Evolutionary conservation across 2,329 filamentous ascomycete genomes (phyloP).

Genomic region (Pseudocercospora fuligena): DNA sequence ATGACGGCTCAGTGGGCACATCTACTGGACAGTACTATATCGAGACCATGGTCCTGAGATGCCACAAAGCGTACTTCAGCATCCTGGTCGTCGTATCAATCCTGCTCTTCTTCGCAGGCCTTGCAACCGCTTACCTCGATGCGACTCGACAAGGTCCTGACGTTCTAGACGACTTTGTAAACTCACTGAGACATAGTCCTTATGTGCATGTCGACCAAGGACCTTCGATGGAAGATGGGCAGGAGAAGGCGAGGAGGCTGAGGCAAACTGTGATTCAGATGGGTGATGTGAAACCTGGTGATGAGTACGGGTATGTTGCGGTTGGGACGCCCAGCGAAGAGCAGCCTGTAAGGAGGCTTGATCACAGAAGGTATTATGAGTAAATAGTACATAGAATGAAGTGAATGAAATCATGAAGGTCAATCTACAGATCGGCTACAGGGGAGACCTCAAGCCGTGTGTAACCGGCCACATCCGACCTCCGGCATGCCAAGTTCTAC

Average conservation of each 20-base stretch:
- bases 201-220: conserved; percentile 19
- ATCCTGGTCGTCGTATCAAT: conserved; percentile 22
- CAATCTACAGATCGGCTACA: background rate
- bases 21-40: conserved; percentile 9
- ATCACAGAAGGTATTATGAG: background rate
- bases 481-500: conserved; percentile 1
- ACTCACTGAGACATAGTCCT: conserved; percentile 18
- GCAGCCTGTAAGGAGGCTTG: background rate
- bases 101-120: conserved; percentile 18
- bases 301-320: conserved; percentile 23
- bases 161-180: conserved; percentile 26
- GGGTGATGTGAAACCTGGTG: conserved; percentile 25
- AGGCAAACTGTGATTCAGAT: conserved; percentile 19
- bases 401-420: background rate
- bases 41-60: conserved; percentile 22
- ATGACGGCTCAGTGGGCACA: background rate
- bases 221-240: conserved; percentile 24
- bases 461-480: background rate
- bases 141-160: conserved; percentile 22
- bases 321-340: conserved; percentile 20
- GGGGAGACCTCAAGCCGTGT: background rate
- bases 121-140: conserved; percentile 23
- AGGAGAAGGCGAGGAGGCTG: conserved; percentile 16
- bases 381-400: background rate
- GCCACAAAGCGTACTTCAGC: conserved; percentile 15